Percentiles rank a stretch among this genome's conserved stretches.
phyloP scores from a whole-genome alignment of 805 yeast genomes.

The Wickerhamomyces subpelliculosus region DNA sequence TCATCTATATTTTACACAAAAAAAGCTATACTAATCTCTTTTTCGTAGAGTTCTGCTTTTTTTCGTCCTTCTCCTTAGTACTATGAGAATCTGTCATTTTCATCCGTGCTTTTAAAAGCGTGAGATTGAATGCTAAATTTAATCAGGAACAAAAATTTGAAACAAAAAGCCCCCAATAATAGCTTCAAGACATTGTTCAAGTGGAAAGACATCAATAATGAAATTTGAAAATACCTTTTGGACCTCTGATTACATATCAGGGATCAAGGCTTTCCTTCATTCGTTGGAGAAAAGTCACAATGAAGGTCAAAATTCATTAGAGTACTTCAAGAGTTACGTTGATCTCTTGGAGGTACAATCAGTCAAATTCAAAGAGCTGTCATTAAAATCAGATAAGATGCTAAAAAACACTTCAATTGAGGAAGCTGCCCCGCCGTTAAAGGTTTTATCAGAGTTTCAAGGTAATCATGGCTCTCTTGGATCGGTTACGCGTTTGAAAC shows the following conservation, averaged over 20 bases:
- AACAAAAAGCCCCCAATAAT: no score
- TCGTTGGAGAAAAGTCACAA: constrained; percentile 15
- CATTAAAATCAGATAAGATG: no score
- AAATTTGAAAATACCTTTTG: constrained; percentile 19
- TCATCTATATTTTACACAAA: no score
- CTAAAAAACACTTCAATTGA: no score
- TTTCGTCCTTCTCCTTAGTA: no score
- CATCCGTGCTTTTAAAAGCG: no score
- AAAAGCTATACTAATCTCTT: no score
- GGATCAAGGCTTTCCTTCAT: constrained; percentile 18
- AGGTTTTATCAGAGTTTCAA: not conserved
- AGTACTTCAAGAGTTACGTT: constrained; percentile 14
- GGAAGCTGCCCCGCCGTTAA: no score
- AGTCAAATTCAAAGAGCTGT: constrained; percentile 5
- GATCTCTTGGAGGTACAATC: constrained; percentile 12
- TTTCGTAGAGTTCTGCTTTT: no score
- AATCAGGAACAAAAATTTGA: not conserved
- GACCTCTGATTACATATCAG: constrained; percentile 25
- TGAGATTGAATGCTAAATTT: no score
- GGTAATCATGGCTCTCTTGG: not conserved
- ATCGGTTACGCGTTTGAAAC: not conserved
- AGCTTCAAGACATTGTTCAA: no score
- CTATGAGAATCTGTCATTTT: no score
- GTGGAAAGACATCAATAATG: not conserved
- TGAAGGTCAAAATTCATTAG: constrained; percentile 9